phyloP scores from a whole-genome alignment of 768 basidiomycete species.

The Amanita thiersii region DNA sequence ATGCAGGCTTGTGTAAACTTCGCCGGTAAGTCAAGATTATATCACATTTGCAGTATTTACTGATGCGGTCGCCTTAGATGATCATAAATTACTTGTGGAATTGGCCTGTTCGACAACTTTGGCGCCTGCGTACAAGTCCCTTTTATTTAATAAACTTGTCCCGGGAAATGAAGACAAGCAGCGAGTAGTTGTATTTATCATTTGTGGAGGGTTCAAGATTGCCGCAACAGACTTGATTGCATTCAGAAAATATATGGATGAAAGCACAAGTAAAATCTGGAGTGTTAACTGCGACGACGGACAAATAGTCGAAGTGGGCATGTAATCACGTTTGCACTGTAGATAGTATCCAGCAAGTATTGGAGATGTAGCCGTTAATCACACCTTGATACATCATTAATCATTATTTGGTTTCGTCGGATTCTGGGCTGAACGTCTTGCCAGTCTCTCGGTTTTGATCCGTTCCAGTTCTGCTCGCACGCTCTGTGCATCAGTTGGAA shows the following conservation, averaged over 20 bases:
- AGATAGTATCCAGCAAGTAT: too few species aligned
- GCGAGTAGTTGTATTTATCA: conserved; percentile 53
- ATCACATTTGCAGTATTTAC: not conserved
- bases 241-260: conserved; percentile 32
- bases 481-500: conserved; percentile 60
- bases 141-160: conserved; percentile 45
- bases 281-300: conserved; percentile 34
- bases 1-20: conserved; percentile 54
- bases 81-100: conserved; percentile 70
- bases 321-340: conserved; percentile 8
- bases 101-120: conserved; percentile 69
- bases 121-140: conserved; percentile 51
- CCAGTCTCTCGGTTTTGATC: conserved; percentile 52
- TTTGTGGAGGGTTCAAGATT: conserved; percentile 68
- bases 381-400: not conserved
- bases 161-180: conserved; percentile 20
- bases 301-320: conserved; percentile 22
- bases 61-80: conserved; percentile 35
- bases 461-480: conserved; percentile 65
- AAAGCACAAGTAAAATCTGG: conserved; percentile 19
- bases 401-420: conserved; percentile 22
- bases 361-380: too few species aligned
- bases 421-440: conserved; percentile 38
- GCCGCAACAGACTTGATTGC: conserved; percentile 43
- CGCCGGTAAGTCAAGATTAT: conserved; percentile 36